These are phyloP conservation scores for Phytophthora litchii DNA, from an alignment of 352 stramenopile genomes.

Conservation along the genomic window DNA sequence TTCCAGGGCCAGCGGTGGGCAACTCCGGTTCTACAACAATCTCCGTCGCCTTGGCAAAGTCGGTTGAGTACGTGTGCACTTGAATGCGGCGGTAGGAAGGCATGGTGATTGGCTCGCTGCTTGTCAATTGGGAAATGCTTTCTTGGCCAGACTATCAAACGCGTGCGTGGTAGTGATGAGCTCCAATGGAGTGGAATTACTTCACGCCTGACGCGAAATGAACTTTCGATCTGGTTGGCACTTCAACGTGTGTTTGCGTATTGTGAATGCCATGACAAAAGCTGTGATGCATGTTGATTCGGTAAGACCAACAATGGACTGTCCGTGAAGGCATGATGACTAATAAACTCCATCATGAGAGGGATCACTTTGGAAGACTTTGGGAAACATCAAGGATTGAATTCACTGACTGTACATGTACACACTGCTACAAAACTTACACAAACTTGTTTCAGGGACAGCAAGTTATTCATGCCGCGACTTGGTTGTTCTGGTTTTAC, in stretches of 20 bases:
- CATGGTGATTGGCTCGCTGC: slow-evolving; percentile 21
- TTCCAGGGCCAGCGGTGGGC: slow-evolving; percentile 27
- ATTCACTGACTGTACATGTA: neutral
- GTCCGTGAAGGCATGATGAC: slow-evolving; percentile 5
- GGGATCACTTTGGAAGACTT: no score
- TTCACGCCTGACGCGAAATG: slow-evolving; percentile 13
- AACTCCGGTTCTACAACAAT: slow-evolving; percentile 38
- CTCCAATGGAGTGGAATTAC: no score
- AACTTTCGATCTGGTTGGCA: slow-evolving; percentile 22
- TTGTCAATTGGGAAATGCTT: slow-evolving; percentile 18
- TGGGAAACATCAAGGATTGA: no score
- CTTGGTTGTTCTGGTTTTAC: slow-evolving; percentile 25
- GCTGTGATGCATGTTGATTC: slow-evolving; percentile 16
- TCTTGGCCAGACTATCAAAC: neutral
- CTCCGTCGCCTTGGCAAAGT: slow-evolving; percentile 48
- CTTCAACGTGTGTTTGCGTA: slow-evolving; percentile 15
- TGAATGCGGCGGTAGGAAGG: slow-evolving; percentile 38
- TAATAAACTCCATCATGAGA: no score
- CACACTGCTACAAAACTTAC: neutral
- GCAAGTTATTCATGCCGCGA: slow-evolving; percentile 7
- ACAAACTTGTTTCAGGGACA: no score
- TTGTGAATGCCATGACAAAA: slow-evolving; percentile 13
- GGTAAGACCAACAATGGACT: slow-evolving; percentile 4
- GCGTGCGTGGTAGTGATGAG: neutral
- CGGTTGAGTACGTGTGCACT: slow-evolving; percentile 49